Conservation (phyloP, 345 rosid genomes). For the Erodium maritimum region DNA sequence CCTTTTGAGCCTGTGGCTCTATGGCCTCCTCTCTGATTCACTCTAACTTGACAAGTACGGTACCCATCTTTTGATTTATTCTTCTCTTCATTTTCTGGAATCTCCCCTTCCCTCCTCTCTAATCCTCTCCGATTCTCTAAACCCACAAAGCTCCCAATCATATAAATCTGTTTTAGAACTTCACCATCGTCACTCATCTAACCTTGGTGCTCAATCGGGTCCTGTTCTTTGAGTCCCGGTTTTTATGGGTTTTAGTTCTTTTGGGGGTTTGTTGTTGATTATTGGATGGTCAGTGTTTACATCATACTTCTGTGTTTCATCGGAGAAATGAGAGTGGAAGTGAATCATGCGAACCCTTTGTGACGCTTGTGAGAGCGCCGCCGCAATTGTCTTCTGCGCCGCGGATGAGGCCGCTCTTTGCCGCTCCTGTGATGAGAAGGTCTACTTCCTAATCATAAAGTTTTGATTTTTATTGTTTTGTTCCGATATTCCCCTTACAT, state of each 20-base stretch:
- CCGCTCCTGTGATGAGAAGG: conserved; percentile 69
- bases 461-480: background rate
- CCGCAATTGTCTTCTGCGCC: conserved; percentile 79
- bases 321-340: conserved; percentile 28
- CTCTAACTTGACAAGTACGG: too few species aligned
- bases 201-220: too few species aligned
- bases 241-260: background rate
- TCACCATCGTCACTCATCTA: background rate
- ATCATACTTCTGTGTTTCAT: background rate
- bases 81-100: too few species aligned
- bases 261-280: background rate
- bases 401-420: conserved; percentile 89
- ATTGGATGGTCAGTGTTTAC: too few species aligned
- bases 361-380: conserved; percentile 80
- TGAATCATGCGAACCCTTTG: conserved; percentile 65
- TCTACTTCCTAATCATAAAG: conserved; percentile 7
- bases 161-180: background rate
- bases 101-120: too few species aligned
- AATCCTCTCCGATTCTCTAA: background rate
- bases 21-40: too few species aligned
- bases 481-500: background rate
- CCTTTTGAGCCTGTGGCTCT: too few species aligned
- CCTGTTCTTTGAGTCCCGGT: too few species aligned
- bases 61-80: too few species aligned
- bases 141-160: too few species aligned